Conservation (phyloP, 1,139 yeast genomes). For the Taphrina confusa region DNA sequence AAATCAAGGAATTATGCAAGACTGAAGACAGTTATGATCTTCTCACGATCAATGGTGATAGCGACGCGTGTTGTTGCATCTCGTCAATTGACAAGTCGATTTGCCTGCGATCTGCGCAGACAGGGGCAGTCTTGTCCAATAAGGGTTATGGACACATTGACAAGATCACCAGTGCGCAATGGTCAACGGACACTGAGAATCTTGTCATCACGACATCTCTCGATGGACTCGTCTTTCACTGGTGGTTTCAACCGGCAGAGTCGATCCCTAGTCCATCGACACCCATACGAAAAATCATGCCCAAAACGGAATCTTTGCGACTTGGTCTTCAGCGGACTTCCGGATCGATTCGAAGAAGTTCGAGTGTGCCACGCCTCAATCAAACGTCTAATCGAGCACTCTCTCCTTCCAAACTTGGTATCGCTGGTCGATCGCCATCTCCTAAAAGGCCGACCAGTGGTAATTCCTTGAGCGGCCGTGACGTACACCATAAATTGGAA, state of each 20-base stretch:
- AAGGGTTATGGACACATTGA: slow-evolving; percentile 23
- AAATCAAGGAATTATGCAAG: slow-evolving; percentile 8
- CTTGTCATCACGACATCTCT: slow-evolving; percentile 3
- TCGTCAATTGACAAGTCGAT: slow-evolving; percentile 17
- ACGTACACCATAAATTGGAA: not conserved
- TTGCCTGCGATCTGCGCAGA: slow-evolving; percentile 10
- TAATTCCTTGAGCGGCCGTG: not conserved
- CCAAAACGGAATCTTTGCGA: not conserved
- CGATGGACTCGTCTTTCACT: slow-evolving; percentile 16
- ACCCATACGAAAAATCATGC: slow-evolving; percentile 21
- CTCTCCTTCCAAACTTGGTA: slow-evolving; percentile 26
- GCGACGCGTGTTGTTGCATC: slow-evolving; percentile 6
- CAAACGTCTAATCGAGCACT: slow-evolving; percentile 6
- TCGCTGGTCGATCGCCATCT: not conserved
- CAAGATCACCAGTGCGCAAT: slow-evolving; percentile 6
- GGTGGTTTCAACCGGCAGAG: slow-evolving; percentile 13
- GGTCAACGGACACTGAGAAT: slow-evolving; percentile 11
- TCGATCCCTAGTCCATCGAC: not conserved
- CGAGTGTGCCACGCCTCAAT: not conserved
- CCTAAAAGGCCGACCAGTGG: slow-evolving; percentile 12
- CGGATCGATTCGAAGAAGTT: slow-evolving; percentile 4
- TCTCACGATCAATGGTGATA: not conserved
- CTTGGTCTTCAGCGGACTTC: not conserved
- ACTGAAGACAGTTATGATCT: slow-evolving; percentile 12
- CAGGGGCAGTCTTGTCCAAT: slow-evolving; percentile 5